Evolutionary conservation across 1,139 yeast genomes (phyloP).

Genomic region (Protomyces gravidus): DNA sequence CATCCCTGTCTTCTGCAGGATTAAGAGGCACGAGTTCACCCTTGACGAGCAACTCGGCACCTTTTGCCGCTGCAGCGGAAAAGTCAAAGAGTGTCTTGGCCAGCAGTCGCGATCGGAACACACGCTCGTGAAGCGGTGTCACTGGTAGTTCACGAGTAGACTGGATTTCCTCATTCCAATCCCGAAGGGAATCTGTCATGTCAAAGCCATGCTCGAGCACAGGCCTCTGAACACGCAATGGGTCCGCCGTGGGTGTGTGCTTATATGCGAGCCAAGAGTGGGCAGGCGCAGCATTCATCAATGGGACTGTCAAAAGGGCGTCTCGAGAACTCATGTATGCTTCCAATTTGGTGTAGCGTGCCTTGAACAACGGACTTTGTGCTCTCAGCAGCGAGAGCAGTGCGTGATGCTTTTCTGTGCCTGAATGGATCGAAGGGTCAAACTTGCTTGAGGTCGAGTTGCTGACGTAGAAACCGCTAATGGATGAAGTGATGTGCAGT

Average conservation of each 20-base stretch:
- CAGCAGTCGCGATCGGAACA: conserved; percentile 69
- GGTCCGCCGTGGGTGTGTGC: conserved; percentile 49
- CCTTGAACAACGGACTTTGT: conserved; percentile 53
- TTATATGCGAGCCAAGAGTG: conserved; percentile 68
- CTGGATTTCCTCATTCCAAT: conserved; percentile 91
- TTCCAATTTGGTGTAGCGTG: conserved; percentile 46
- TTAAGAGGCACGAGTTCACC: conserved; percentile 78
- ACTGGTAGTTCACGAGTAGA: conserved; percentile 67
- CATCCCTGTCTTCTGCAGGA: conserved; percentile 58
- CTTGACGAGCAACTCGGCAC: conserved; percentile 69
- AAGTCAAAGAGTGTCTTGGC: conserved; percentile 74
- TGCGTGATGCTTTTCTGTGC: conserved; percentile 45
- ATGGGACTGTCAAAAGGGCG: conserved; percentile 55
- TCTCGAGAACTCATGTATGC: conserved; percentile 48
- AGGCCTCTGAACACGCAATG: conserved; percentile 60
- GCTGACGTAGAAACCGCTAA: conserved; percentile 74
- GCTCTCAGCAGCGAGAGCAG: conserved; percentile 52
- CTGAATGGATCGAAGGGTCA: conserved; percentile 55
- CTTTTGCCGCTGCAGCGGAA: conserved; percentile 67
- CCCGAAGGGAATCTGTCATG: conserved; percentile 51
- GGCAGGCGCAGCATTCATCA: conserved; percentile 58
- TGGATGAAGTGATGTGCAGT: conserved; percentile 69
- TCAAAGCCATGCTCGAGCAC: conserved; percentile 54
- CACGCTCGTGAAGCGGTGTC: conserved; percentile 57
- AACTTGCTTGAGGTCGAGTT: conserved; percentile 62